Evolutionary conservation across 2,329 filamentous ascomycete genomes (phyloP).

Genomic region (Apiospora phragmitis): DNA sequence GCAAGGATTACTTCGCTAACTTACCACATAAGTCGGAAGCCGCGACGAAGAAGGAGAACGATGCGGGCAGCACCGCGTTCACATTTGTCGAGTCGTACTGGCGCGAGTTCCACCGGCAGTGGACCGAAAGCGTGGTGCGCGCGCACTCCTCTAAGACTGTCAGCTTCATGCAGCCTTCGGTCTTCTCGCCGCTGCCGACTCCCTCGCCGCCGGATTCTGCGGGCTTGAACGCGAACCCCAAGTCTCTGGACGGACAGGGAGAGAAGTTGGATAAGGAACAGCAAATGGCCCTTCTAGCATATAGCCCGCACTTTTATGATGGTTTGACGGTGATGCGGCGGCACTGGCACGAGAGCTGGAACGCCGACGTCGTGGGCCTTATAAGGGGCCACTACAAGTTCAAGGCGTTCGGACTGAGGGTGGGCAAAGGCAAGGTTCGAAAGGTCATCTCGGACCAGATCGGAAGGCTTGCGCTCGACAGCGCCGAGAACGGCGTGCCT

Average conservation of each 20-base stretch:
- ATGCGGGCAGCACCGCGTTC: slow-evolving; percentile 5
- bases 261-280: background rate
- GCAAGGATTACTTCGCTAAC: slow-evolving; percentile 21
- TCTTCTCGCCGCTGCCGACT: slow-evolving; percentile 15
- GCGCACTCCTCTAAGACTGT: slow-evolving; percentile 15
- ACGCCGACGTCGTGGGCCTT: slow-evolving; percentile 24
- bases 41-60: slow-evolving; percentile 16
- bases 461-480: slow-evolving; percentile 20
- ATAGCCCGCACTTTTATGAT: slow-evolving; percentile 28
- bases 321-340: slow-evolving; percentile 25
- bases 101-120: slow-evolving; percentile 21
- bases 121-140: slow-evolving; percentile 17
- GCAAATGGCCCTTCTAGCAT: slow-evolving; percentile 15
- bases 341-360: slow-evolving; percentile 26
- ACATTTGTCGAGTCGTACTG: slow-evolving; percentile 24
- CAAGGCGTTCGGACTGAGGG: slow-evolving; percentile 21
- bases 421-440: slow-evolving; percentile 20
- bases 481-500: background rate
- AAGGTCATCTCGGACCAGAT: slow-evolving; percentile 23
- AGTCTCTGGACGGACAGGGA: background rate
- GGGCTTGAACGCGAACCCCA: background rate
- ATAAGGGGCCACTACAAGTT: slow-evolving; percentile 23
- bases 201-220: slow-evolving; percentile 16
- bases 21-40: slow-evolving; percentile 14
- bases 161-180: slow-evolving; percentile 23